Evolutionary conservation across 208 protist genomes (phyloP).

Genomic region (Acanthamoeba healyi): DNA sequence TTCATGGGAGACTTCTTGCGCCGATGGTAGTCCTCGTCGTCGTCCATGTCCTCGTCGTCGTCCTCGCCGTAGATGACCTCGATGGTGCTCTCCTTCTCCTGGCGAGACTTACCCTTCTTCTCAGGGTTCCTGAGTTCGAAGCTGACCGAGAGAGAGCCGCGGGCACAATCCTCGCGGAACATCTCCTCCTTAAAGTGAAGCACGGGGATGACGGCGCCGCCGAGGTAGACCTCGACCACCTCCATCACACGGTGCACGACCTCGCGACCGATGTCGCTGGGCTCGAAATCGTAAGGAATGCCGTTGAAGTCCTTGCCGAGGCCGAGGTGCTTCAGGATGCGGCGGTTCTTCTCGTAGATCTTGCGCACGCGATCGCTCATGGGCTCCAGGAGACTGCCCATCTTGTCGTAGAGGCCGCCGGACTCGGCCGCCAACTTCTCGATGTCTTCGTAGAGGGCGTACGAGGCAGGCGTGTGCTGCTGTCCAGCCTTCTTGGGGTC

Average conservation of each 20-base stretch:
- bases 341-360: conserved; percentile 74
- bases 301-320: conserved; percentile 71
- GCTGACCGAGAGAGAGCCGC: conserved; percentile 51
- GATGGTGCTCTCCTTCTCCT: not conserved
- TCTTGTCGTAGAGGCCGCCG: conserved; percentile 40
- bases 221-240: conserved; percentile 66
- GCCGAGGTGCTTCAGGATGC: conserved; percentile 61
- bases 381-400: conserved; percentile 32
- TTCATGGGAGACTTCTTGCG: not conserved
- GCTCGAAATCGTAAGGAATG: conserved; percentile 62
- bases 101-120: conserved; percentile 31
- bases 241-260: conserved; percentile 64
- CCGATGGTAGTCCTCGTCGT: conserved; percentile 42
- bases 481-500: not conserved
- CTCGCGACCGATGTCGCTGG: conserved; percentile 68
- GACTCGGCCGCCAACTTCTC: conserved; percentile 30
- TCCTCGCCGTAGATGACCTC: conserved; percentile 53
- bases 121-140: conserved; percentile 62
- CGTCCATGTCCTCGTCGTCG: not conserved
- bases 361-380: conserved; percentile 44
- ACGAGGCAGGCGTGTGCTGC: not conserved
- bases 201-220: conserved; percentile 53
- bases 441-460: not conserved
- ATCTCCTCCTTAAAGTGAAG: conserved; percentile 75
- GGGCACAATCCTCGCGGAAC: conserved; percentile 70